Evolutionary conservation across 176 grass and related monocot species (phyloP), one percentile per base, ranked within the genome.

Genomic region (Oryza rufipogon): DNA sequence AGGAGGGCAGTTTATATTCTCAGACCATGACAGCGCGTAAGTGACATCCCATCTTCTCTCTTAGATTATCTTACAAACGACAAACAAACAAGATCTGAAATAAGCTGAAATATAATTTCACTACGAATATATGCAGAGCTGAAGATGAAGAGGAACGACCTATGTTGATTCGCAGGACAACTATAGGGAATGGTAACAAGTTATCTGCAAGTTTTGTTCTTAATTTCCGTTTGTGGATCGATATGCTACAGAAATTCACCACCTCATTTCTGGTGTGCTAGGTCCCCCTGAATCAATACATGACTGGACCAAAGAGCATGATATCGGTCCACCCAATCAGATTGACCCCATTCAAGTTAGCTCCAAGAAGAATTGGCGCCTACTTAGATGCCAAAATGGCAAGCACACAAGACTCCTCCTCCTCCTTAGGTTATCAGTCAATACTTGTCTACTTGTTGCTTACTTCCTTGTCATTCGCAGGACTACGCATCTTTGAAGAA

Each of bases 331-430:
- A 70, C 77, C 85, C 52, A 92, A 74, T 80, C 89, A 90, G 77
- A 90, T 72, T 66, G 89, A 84, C 56, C 74, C 81, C 41, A 84
- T 73, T 82, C 87, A 94, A 86, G 54, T 85, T 81, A 90, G 77
- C 77, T 91, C 93, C 20, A 93, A 84, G 82, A 95, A 98, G 79
- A 91, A 92, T 84, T 98, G 96, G 96, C 91, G 92, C 44, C 72
- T 98, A 28, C 83, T 98, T 85, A 86, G 86, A 85, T 98, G 96
- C 91, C 96, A 98, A 81, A 98, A 98, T 90, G 96, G 96, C 80
- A 91, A 94, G 89, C 87, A 82, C 64, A 77, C 54, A 23, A 38
- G 49, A 44, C 47, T 49, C 54, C 47, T 70, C 39, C 28, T 28
- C 28, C 5, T 42, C 63, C 68, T 74, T 79, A 33, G 70, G 46